Percentiles rank a stretch among this genome's conserved stretches.
These are phyloP conservation scores for Excoecaria cochinchinensis DNA, from an alignment of 345 rosid species.

Conservation along the genomic window DNA sequence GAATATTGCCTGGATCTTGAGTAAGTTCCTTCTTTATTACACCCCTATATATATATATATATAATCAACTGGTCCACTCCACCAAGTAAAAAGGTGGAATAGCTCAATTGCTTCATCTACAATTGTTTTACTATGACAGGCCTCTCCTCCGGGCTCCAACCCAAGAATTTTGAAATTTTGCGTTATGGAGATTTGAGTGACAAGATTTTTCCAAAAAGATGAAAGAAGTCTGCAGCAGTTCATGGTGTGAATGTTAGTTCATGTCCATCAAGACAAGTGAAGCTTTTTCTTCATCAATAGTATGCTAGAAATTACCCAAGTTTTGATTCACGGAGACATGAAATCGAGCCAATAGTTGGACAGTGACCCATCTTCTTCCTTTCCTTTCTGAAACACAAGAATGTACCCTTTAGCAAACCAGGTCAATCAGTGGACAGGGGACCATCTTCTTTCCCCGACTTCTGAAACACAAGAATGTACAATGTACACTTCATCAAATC, in stretches of 20 bases:
- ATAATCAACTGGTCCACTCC: neutral
- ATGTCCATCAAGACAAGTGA: neutral
- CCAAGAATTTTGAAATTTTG: neutral
- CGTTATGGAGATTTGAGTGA: neutral
- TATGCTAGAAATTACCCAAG: neutral
- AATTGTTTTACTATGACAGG: neutral
- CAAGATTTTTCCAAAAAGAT: neutral
- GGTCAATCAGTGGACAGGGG: neutral
- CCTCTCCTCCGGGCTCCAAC: neutral
- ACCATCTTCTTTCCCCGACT: neutral
- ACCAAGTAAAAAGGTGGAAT: neutral
- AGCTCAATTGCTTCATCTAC: neutral
- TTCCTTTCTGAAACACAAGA: neutral
- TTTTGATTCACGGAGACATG: neutral
- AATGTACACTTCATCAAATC: no score
- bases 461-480: no score
- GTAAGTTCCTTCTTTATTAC: constrained; percentile 24
- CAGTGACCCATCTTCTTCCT: neutral
- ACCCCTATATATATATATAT: neutral
- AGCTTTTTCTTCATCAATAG: neutral
- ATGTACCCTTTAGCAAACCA: neutral
- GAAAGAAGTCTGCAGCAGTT: neutral
- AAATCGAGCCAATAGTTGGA: neutral
- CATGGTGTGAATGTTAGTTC: neutral
- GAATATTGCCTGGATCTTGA: constrained; percentile 70